A percentile compares a stretch with the other conserved stretches of the same genome.
Conservation (phyloP, 306 rosid genomes). For the peach (Prunus persica) region DNA sequence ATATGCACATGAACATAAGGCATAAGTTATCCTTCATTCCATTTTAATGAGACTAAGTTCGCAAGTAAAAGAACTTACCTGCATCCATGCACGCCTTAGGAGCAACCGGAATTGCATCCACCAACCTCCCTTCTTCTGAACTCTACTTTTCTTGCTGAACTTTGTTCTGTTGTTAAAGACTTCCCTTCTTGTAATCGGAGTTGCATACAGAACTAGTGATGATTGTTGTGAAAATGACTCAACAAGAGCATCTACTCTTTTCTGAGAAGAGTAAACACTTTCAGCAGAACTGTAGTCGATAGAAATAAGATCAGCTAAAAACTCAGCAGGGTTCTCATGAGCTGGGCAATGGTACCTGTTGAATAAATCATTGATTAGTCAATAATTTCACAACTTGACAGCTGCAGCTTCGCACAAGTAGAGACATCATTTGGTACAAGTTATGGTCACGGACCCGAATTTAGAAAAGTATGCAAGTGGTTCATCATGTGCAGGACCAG, state of each 20-base stretch:
- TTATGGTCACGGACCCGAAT: slow-evolving; percentile 61
- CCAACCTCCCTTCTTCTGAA: slow-evolving; percentile 70
- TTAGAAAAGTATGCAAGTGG: slow-evolving; percentile 72
- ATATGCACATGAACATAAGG: too few relatives aligned
- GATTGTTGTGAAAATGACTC: slow-evolving; percentile 67
- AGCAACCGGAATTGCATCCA: slow-evolving; percentile 90
- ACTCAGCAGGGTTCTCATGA: slow-evolving; percentile 90
- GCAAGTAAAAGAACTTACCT: slow-evolving; percentile 42
- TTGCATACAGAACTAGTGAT: slow-evolving; percentile 63
- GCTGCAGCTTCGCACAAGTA: slow-evolving; percentile 2
- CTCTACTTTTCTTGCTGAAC: slow-evolving; percentile 38
- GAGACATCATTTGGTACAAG: slow-evolving; percentile 12
- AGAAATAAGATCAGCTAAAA: slow-evolving; percentile 94
- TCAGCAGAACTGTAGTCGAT: slow-evolving; percentile 86
- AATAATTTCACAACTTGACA: slow-evolving; percentile 20
- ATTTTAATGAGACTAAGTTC: background rate
- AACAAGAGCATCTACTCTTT: slow-evolving; percentile 75
- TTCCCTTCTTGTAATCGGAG: slow-evolving; percentile 55
- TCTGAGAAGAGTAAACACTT: slow-evolving; percentile 70
- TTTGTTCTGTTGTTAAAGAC: slow-evolving; percentile 33
- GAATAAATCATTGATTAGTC: slow-evolving; percentile 25
- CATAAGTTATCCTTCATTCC: too few relatives aligned
- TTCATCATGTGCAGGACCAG: slow-evolving; percentile 78
- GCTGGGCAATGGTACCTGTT: slow-evolving; percentile 83
- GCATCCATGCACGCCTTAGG: slow-evolving; percentile 95